Evolutionary conservation across 352 stramenopile genomes (phyloP).

Genomic region (Thraustotheca clavata): DNA sequence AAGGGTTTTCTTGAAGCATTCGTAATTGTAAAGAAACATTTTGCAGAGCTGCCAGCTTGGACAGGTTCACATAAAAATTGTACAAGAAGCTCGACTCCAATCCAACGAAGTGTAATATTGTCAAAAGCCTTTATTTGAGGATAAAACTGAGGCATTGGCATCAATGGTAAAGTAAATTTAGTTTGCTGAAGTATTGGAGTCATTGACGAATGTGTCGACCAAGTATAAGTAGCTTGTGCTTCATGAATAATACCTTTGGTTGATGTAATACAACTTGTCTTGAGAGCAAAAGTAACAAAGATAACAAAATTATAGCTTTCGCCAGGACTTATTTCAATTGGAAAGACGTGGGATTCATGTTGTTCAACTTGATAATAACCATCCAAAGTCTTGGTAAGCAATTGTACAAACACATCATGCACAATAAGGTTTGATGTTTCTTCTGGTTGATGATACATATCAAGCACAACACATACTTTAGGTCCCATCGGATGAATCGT

Average conservation of each 20-base stretch:
- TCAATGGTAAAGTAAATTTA: background rate
- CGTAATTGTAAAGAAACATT: background rate
- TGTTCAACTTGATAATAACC: background rate
- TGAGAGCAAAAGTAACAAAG: background rate
- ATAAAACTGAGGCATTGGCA: background rate
- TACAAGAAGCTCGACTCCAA: background rate
- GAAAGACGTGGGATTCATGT: background rate
- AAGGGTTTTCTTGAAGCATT: background rate
- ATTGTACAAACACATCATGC: background rate
- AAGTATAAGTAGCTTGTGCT: background rate
- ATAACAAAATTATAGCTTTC: background rate
- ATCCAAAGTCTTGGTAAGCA: too few species aligned
- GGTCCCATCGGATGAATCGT: background rate
- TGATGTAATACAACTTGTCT: background rate
- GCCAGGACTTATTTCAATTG: background rate
- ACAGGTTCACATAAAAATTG: background rate
- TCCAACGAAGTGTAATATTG: background rate
- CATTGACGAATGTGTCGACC: background rate
- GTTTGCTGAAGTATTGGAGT: background rate
- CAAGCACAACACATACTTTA: background rate
- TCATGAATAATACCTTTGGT: background rate
- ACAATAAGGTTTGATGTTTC: background rate
- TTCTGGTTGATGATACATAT: background rate
- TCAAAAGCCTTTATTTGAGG: background rate
- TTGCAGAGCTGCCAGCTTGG: background rate